These are phyloP conservation scores for Santalum album DNA, from an alignment of 164 flowering plant species.

Conservation along the genomic window DNA sequence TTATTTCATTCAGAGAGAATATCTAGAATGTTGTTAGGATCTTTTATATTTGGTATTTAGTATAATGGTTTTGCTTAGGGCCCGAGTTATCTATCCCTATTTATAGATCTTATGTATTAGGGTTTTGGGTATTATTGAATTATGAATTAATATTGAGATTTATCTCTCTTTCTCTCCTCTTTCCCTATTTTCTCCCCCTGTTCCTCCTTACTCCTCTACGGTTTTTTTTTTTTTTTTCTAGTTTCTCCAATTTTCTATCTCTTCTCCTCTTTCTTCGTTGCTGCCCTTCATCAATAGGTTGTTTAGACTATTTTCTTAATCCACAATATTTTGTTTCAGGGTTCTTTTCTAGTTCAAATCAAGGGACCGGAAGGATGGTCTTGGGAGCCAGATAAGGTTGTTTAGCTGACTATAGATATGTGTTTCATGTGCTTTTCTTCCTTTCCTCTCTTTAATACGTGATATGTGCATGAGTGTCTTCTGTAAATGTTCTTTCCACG, in stretches of 20 bases:
- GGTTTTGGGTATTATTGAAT: no score
- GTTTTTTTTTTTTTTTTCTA: no score
- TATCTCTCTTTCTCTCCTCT: not conserved
- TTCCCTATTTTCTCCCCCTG: not conserved
- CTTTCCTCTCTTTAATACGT: not conserved
- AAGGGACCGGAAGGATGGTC: constrained; percentile 98
- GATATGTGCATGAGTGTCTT: not conserved
- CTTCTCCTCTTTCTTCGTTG: no score
- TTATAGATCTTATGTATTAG: not conserved
- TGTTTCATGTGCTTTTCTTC: not conserved
- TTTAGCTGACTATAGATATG: not conserved
- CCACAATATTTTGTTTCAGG: constrained; percentile 31
- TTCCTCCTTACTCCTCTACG: no score
- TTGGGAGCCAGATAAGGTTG: constrained; percentile 81
- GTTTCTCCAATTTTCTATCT: no score
- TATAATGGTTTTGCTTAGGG: no score
- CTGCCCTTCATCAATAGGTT: no score
- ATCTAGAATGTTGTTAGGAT: no score
- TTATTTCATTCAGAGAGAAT: no score
- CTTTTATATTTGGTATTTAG: no score
- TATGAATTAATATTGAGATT: no score
- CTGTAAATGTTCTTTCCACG: not conserved
- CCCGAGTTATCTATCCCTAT: no score
- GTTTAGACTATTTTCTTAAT: not conserved
- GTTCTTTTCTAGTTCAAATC: constrained; percentile 72